A percentile compares a stretch with the other conserved stretches of the same genome.
Evolutionary conservation across 2,329 filamentous ascomycete genomes (phyloP).

Genomic region (Emmonsiellopsis sp.): DNA sequence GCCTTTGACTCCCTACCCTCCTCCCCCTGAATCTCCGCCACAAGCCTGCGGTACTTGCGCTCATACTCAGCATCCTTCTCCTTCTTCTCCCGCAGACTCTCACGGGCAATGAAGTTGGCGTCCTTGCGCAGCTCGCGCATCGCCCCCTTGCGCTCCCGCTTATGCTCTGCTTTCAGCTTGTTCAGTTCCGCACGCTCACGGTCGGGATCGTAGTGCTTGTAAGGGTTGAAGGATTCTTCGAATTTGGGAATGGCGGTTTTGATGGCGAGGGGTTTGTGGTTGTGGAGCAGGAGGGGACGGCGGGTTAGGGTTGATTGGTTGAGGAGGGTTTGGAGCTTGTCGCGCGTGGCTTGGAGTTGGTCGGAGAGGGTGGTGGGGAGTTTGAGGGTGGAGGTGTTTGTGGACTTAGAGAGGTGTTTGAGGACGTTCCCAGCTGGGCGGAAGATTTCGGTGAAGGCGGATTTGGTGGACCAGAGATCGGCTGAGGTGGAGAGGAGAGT

Average conservation of each 20-base stretch:
- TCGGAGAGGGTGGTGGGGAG: constrained; percentile 34
- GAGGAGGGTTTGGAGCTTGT: constrained; percentile 36
- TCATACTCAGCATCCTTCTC: constrained; percentile 88
- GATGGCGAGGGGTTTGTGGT: constrained; percentile 81
- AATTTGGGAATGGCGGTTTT: constrained; percentile 87
- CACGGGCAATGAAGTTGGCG: constrained; percentile 82
- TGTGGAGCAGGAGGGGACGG: constrained; percentile 75
- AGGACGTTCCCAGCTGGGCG: constrained; percentile 52
- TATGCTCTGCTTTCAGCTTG: constrained; percentile 83
- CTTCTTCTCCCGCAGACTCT: constrained; percentile 87
- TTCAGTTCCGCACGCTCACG: constrained; percentile 75
- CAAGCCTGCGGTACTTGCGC: constrained; percentile 84
- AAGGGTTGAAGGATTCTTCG: constrained; percentile 87
- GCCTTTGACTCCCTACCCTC: constrained; percentile 78
- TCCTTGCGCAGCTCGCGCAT: constrained; percentile 93
- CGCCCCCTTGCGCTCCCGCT: constrained; percentile 89
- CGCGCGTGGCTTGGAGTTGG: constrained; percentile 21
- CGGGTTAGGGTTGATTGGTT: constrained; percentile 56
- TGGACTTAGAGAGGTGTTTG: constrained; percentile 51
- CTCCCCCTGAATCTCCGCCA: constrained; percentile 92
- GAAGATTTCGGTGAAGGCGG: constrained; percentile 73
- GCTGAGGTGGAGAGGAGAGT: constrained; percentile 59
- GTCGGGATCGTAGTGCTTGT: constrained; percentile 95
- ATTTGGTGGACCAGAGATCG: constrained; percentile 63
- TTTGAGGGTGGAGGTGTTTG: constrained; percentile 30